phyloP scores from a whole-genome alignment of 345 rosid genomes.

The Arabis alpina region DNA sequence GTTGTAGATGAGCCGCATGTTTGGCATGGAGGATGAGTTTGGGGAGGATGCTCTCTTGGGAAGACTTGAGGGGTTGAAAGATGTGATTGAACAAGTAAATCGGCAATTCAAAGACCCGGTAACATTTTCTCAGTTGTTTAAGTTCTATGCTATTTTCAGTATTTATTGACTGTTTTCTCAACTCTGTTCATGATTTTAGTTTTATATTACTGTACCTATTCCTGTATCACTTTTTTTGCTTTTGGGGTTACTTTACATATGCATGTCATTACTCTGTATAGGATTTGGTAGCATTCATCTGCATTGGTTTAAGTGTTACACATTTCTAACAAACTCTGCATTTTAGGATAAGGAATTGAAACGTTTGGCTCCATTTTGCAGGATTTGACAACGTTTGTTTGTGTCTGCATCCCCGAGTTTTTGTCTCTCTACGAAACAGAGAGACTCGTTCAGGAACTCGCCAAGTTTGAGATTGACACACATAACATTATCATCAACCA shows the following conservation, averaged over 20 bases:
- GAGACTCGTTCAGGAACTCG: slow-evolving; percentile 96
- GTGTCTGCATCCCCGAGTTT: slow-evolving; percentile 99
- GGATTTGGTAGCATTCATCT: background rate
- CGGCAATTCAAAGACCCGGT: slow-evolving; percentile 97
- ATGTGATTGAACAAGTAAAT: slow-evolving; percentile 95
- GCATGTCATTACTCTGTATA: slow-evolving; percentile 9
- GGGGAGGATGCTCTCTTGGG: slow-evolving; percentile 98
- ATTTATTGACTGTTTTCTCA: background rate
- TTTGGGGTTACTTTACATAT: slow-evolving; percentile 6
- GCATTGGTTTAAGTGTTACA: slow-evolving; percentile 15
- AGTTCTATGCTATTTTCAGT: slow-evolving; percentile 1
- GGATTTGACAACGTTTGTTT: slow-evolving; percentile 96
- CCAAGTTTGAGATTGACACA: slow-evolving; percentile 97
- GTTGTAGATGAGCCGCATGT: slow-evolving; percentile 80
- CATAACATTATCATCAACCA: slow-evolving; percentile 97
- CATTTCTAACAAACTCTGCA: slow-evolving; percentile 4
- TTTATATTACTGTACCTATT: background rate
- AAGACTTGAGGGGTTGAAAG: slow-evolving; percentile 98
- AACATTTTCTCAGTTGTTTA: slow-evolving; percentile 29
- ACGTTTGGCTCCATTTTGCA: slow-evolving; percentile 36
- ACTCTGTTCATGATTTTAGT: slow-evolving; percentile 11
- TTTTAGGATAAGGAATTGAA: slow-evolving; percentile 20
- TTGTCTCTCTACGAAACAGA: slow-evolving; percentile 98
- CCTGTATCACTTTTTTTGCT: background rate
- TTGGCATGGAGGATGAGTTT: slow-evolving; percentile 89